Evolutionary conservation across 495 filamentous ascomycete species (phyloP), one percentile per base, ranked within the genome.

Genomic region (Penicillium nucicola): DNA sequence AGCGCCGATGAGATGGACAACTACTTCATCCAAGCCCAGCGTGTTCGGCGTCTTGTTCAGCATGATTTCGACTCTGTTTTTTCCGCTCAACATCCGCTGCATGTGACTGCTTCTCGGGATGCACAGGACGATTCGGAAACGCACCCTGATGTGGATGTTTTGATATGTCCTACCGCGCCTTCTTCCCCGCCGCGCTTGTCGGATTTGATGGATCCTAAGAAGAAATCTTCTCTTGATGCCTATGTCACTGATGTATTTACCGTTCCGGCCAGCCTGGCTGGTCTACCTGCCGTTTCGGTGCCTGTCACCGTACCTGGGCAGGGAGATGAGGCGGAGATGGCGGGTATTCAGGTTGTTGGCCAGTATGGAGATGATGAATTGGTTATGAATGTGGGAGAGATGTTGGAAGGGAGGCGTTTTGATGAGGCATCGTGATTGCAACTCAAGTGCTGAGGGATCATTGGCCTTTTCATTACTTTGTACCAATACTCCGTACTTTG

Each of bases 241-340:
- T 97, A 96, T 61, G 85, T 88, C 68, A 95, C 90, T 57, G 93
- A 99, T 72, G 89, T 96, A 12, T 89, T 97, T 66, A 97, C 93
- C 0, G 93, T 97, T 7, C 93, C 93, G 12, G 90, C 95, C 17
- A 96, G 88, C 61, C 68, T 99, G 51, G 95, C 93, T 5, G 95
- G 93, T 3, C 72, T 99, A 30, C 93, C 93, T 10, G 89, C 92
- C 14, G 80, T 95, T 35, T 95, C 89, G 56, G 74, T 97, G 10
- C 95, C 93, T 4, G 79, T 92, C 15, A 65, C 65, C 1, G 51
- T 64, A 12, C 15, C 48, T 32, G 43, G 46, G 8, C 48, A 64
- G 4, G 44, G 56, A 5, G 64, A 67, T 11, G 57, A 55, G 31
- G 52, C 41, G 4, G 61, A 64, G 18, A 64, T 82, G 36, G 79